phyloP scores from a whole-genome alignment of 192 early-diverging fungal species.

The Allomyces javanicus region DNA sequence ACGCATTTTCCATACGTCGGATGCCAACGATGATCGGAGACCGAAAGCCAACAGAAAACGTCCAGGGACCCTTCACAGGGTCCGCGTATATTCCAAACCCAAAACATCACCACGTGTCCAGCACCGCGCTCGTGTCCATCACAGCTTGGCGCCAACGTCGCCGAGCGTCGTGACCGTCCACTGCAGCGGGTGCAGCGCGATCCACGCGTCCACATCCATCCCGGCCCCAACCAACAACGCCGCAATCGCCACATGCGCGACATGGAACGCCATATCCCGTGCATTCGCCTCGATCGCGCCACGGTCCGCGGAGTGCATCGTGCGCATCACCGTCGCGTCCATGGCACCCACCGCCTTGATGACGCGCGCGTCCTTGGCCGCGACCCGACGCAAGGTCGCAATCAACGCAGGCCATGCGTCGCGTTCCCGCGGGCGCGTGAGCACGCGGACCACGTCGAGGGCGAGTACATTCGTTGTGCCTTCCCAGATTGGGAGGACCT shows the following conservation, averaged over 20 bases:
- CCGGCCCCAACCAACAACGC: neutral
- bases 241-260: neutral
- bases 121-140: neutral
- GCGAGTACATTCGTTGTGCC: slow-evolving; percentile 50
- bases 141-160: neutral
- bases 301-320: neutral
- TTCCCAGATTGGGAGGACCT: slow-evolving; percentile 58
- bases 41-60: too few relatives aligned
- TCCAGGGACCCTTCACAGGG: too few relatives aligned
- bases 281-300: neutral
- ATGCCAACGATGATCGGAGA: too few relatives aligned
- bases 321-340: neutral
- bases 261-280: neutral
- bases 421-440: slow-evolving; percentile 4
- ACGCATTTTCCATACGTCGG: too few relatives aligned
- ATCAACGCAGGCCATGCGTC: neutral
- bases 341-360: neutral
- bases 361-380: neutral
- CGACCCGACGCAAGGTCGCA: neutral
- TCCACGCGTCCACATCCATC: neutral
- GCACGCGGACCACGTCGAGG: slow-evolving; percentile 35
- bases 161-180: neutral
- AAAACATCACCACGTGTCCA: too few relatives aligned
- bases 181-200: neutral
- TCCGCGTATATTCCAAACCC: too few relatives aligned